These are phyloP conservation scores for Gossypium schwendimanii DNA, from an alignment of 441 rosid genomes.

Conservation along the genomic window DNA sequence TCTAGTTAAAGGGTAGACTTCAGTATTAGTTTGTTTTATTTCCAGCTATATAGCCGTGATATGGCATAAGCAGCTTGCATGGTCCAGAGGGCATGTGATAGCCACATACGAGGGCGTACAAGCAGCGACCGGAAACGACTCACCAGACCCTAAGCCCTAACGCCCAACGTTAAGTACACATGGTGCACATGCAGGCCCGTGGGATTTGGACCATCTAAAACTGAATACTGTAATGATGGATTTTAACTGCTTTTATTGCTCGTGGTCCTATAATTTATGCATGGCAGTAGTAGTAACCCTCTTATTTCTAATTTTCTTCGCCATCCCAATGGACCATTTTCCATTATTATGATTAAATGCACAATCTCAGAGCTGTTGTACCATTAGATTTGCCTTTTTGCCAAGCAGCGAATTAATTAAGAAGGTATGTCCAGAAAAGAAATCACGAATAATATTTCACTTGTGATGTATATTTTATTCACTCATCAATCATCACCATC, in stretches of 20 bases:
- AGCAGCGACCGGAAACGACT: slow-evolving; percentile 1
- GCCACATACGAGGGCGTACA: slow-evolving; percentile 10
- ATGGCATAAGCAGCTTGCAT: slow-evolving; percentile 8
- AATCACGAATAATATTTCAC: background rate
- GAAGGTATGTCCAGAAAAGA: background rate
- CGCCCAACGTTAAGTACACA: slow-evolving; percentile 5
- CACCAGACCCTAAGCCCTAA: background rate
- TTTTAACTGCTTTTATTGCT: slow-evolving; percentile 17
- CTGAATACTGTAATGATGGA: slow-evolving; percentile 6
- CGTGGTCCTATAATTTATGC: slow-evolving; percentile 31
- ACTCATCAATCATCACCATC: background rate
- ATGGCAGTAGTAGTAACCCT: slow-evolving; percentile 15
- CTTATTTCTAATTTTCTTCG: slow-evolving; percentile 10
- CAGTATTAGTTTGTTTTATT: background rate
- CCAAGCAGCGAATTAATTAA: background rate
- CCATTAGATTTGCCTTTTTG: background rate
- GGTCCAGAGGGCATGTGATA: slow-evolving; percentile 36
- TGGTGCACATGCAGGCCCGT: slow-evolving; percentile 23
- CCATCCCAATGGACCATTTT: slow-evolving; percentile 24
- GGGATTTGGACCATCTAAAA: slow-evolving; percentile 27
- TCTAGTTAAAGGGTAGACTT: background rate
- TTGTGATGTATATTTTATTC: background rate
- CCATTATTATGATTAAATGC: slow-evolving; percentile 17
- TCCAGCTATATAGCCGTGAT: background rate
- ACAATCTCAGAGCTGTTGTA: background rate